Conservation (phyloP, 805 yeast genomes). For the Yamadazyma nakazawae region DNA sequence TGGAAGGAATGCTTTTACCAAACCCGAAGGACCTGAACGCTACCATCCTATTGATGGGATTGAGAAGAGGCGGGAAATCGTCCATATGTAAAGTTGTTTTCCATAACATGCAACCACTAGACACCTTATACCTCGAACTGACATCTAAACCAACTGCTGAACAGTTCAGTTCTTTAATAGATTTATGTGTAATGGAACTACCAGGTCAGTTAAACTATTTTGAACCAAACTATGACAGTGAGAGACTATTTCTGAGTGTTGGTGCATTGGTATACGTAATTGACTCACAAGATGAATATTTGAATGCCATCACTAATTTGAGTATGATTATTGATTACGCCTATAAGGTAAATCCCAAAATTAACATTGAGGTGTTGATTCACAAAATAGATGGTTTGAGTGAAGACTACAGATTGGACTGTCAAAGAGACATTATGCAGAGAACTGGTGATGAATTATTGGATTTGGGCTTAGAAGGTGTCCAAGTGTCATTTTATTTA, state of each 20-base stretch:
- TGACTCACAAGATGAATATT: slow-evolving; percentile 92
- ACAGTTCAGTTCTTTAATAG: slow-evolving; percentile 77
- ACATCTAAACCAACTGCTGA: slow-evolving; percentile 88
- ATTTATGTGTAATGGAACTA: slow-evolving; percentile 84
- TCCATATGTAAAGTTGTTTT: slow-evolving; percentile 94
- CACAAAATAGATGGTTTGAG: slow-evolving; percentile 95
- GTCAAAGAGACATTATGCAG: slow-evolving; percentile 95
- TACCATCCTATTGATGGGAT: slow-evolving; percentile 84
- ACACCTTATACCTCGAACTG: slow-evolving; percentile 84
- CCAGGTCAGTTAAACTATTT: slow-evolving; percentile 92
- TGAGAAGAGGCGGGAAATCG: slow-evolving; percentile 88
- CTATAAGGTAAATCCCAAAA: slow-evolving; percentile 73
- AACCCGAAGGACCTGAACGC: slow-evolving; percentile 58
- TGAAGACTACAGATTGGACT: slow-evolving; percentile 91
- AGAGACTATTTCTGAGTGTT: slow-evolving; percentile 69
- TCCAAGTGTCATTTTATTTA: slow-evolving; percentile 83
- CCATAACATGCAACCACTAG: slow-evolving; percentile 94
- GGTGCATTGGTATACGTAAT: slow-evolving; percentile 93
- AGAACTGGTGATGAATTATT: slow-evolving; percentile 88
- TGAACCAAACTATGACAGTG: slow-evolving; percentile 81
- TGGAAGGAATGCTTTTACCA: slow-evolving; percentile 21
- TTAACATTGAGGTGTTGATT: slow-evolving; percentile 87
- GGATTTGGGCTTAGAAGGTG: slow-evolving; percentile 88
- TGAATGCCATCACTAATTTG: slow-evolving; percentile 84
- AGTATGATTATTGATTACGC: slow-evolving; percentile 88